Base-by-base conservation (phyloP, 257 asterid species). In the Scutellaria barbata region DNA sequence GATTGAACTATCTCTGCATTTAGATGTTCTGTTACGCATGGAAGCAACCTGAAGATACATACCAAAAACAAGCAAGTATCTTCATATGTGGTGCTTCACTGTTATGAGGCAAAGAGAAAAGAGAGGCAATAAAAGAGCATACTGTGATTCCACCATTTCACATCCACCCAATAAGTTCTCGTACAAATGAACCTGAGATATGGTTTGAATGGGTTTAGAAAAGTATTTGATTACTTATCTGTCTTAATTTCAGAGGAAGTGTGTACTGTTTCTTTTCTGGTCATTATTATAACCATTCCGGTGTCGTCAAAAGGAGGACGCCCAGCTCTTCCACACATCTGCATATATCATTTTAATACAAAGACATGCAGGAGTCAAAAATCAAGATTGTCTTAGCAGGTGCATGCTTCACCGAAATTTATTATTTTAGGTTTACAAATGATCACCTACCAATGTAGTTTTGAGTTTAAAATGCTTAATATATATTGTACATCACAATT, bases 301-400 rank as follows among this genome's bases (percentile, higher is more conserved):
- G 97, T 88, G 81, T 94, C 96, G 77, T 94, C 99, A 82, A 91
- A 94, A 40, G 97, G 99, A 57, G 96, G 99, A 72, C 99, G 97
- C 52, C 98, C 99, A 55, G 99, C 99, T 81, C 99, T 88, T 79
- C 97, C 99, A 73, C 92, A 85, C 99, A 94, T 94, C 99, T 91
- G 92, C 84, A 82, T 22, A 68, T 77, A 64, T 79, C 58, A 76
- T 73, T 76, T 66, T 54, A 73, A 42, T 60, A 10, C 47, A 59
- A 75, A 68, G 47, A 43, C 57, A 50, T 68, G 65, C 56, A 45
- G 33, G 57, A 55, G 10, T 11, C 53, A 37, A 64, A 14, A 67
- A 60, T 70, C 45, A 33, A 17, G 40, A 66, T 37, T 54, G 13
- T 41, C 17, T 60, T 20, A 71, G 69, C 48, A 48, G 30, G 81